Evolutionary conservation across 225 moss, liverwort and hornwort species (phyloP).

Genomic region (Neckera pumila): DNA sequence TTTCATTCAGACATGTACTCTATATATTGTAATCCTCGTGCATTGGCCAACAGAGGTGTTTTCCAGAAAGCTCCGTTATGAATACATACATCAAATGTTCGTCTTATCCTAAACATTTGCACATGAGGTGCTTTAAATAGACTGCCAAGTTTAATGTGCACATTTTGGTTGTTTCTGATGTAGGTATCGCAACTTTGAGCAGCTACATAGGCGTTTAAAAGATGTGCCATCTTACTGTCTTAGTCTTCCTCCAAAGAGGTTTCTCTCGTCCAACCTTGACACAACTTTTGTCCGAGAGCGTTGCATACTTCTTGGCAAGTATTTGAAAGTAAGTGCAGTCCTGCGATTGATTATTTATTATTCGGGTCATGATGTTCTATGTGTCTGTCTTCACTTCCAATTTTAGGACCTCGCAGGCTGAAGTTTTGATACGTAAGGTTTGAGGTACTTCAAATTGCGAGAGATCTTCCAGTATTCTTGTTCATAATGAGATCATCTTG

Average conservation of each 20-base stretch:
- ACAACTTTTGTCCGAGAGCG: slow-evolving; percentile 77
- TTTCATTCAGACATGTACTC: neutral
- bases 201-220: slow-evolving; percentile 78
- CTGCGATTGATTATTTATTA: neutral
- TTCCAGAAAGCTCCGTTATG: neutral
- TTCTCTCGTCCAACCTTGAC: slow-evolving; percentile 79
- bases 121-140: neutral
- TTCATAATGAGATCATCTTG: neutral
- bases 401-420: neutral
- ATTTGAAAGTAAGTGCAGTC: slow-evolving; percentile 53
- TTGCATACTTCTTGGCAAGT: slow-evolving; percentile 74
- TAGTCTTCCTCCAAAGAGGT: slow-evolving; percentile 71
- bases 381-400: neutral
- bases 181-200: slow-evolving; percentile 89
- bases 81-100: neutral
- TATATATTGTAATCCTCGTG: neutral
- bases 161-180: neutral
- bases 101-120: neutral
- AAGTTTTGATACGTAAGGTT: neutral
- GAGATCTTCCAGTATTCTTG: neutral
- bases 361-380: neutral
- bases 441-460: neutral
- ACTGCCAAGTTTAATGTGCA: neutral
- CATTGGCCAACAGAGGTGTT: neutral
- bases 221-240: slow-evolving; percentile 67